These are phyloP conservation scores for Hansenula lynferdii DNA, from an alignment of 1,139 yeast species.

Conservation along the genomic window DNA sequence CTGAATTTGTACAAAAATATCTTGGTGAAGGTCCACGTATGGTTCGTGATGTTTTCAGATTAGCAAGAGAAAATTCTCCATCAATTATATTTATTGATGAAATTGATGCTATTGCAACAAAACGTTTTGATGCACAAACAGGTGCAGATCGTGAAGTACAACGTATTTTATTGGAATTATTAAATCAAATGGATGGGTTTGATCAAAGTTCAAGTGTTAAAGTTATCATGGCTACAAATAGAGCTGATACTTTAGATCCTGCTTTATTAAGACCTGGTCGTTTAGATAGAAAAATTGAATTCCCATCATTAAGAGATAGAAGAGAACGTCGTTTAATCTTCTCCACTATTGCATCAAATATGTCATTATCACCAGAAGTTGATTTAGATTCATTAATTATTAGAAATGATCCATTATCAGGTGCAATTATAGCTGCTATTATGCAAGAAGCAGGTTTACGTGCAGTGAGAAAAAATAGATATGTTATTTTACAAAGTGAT, in stretches of 20 bases:
- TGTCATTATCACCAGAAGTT: conserved; percentile 97
- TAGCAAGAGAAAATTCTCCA: conserved; percentile 97
- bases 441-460: conserved; percentile 99
- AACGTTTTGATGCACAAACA: conserved; percentile 98
- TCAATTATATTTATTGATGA: conserved; percentile 97
- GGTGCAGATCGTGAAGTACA: conserved; percentile 99
- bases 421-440: conserved; percentile 97
- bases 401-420: conserved; percentile 95
- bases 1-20: conserved; percentile 97
- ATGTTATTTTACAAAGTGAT: conserved; percentile 92
- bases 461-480: conserved; percentile 97
- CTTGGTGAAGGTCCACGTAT: conserved; percentile 99
- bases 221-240: conserved; percentile 98
- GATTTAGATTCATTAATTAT: conserved; percentile 92
- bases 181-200: conserved; percentile 99
- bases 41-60: conserved; percentile 97
- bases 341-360: conserved; percentile 92
- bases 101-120: conserved; percentile 98
- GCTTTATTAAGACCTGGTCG: conserved; percentile 98
- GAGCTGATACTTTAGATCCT: conserved; percentile 98
- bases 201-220: conserved; percentile 94
- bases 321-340: conserved; percentile 96
- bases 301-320: conserved; percentile 92
- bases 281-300: conserved; percentile 96
- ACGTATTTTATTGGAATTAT: conserved; percentile 90